Base-by-base conservation (phyloP, 2,329 filamentous ascomycete species). In the Trichophyton benhamiae region DNA sequence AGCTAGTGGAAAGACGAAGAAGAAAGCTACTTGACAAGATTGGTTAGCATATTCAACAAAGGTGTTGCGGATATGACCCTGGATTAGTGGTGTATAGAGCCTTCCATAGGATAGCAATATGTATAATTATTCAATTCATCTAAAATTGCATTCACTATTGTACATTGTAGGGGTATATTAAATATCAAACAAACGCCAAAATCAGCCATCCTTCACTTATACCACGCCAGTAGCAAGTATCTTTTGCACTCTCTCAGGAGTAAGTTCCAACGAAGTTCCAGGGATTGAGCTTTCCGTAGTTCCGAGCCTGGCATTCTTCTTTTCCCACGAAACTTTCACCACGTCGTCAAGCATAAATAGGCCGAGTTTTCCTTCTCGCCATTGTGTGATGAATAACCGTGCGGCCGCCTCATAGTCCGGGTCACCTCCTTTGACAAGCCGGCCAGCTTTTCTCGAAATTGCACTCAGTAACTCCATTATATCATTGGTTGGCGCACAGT, bases 21-120 rank as follows among this genome's bases (percentile, higher is more conserved):
- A 83, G 86, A 74, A 89, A 87, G 72, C 77, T 99, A 64, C 76
- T 99, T 67, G 90, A 96, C 68, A 92, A 94, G 76, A 80, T 95
- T 61, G 78, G 76, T 59, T 79, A 70, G 73, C 49, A 9, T 44
- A 7, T 17, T 11, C 17, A 25, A 38, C 13, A 17, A n/a, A 36
- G n/a, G 7, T 11, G 3, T n/a, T 9, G 20, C 1, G 5, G n/a
- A 48, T 48, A n/a, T 20, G 22, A 17, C 1, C 11, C 22, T 53
- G 3, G 15, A 17, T 15, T 53, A 20, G 5, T n/a, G 22, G 15
- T 52, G 5, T 53, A 8, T 6, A 17, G 27, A 25, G 15, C 0
- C 13, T 55, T 13, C 20, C 7, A 55, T 55, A 33, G 36, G 27
- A 46, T 58, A 61, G 60, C 63, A 63, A 61, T 70, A 62, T 70